A percentile compares a stretch with the other conserved stretches of the same genome.
These are phyloP conservation scores for Protostelium mycophagum DNA, from an alignment of 78 protist genomes.

Conservation along the genomic window DNA sequence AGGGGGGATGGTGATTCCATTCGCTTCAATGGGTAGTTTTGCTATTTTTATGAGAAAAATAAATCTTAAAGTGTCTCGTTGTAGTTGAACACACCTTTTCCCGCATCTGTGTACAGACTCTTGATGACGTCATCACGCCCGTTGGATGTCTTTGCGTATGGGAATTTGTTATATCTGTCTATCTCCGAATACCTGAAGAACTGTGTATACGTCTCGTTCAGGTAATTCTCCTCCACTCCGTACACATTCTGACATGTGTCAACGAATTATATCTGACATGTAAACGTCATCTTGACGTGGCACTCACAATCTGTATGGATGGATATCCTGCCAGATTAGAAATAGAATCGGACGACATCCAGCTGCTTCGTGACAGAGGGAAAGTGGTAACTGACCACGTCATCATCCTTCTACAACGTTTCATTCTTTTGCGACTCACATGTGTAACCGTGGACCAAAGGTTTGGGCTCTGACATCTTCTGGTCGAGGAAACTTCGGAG, in stretches of 20 bases:
- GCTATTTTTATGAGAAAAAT: not conserved
- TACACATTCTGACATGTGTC: not conserved
- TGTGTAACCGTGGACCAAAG: conserved; percentile 2
- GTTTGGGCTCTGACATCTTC: conserved; percentile 18
- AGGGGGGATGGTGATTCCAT: conserved; percentile 12
- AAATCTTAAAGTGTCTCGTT: not conserved
- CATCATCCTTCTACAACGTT: not conserved
- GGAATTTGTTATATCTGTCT: not conserved
- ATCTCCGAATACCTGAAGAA: conserved; percentile 18
- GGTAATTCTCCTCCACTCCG: conserved; percentile 56
- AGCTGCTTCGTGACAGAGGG: conserved; percentile 27
- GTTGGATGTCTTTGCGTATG: conserved; percentile 15
- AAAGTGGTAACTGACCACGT: conserved; percentile 26
- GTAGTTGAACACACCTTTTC: conserved; percentile 23
- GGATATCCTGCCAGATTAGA: conserved; percentile 47
- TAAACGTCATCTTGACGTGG: not conserved
- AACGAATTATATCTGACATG: too few species aligned
- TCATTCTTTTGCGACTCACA: conserved; percentile 1
- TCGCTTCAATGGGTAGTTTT: conserved; percentile 7
- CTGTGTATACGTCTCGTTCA: conserved; percentile 14
- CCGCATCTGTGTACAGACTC: conserved; percentile 64
- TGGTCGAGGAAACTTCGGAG: conserved; percentile 27
- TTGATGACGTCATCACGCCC: conserved; percentile 41
- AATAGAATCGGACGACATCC: conserved; percentile 15
- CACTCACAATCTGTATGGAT: not conserved